Conservation (phyloP, 805 yeast species). For the Metschnikowia peoriensis region DNA sequence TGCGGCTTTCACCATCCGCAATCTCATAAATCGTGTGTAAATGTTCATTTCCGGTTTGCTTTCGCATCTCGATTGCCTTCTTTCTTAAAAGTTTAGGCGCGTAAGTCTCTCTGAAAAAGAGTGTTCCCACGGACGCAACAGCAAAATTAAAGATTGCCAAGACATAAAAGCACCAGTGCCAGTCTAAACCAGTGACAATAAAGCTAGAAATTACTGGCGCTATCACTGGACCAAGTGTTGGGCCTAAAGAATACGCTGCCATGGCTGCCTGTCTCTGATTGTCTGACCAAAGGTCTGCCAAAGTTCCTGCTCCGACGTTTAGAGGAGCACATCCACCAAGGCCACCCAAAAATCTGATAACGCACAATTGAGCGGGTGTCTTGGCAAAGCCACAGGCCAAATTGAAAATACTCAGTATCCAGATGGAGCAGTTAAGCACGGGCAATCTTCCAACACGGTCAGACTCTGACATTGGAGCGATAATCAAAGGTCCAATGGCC, state of each 20-base stretch:
- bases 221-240: slow-evolving; percentile 67
- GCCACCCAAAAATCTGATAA: slow-evolving; percentile 63
- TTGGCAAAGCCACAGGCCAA: slow-evolving; percentile 62
- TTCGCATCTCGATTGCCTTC: slow-evolving; percentile 48
- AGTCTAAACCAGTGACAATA: slow-evolving; percentile 47
- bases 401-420: slow-evolving; percentile 49
- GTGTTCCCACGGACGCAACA: slow-evolving; percentile 44
- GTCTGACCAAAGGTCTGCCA: slow-evolving; percentile 60
- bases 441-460: slow-evolving; percentile 53
- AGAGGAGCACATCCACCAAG: slow-evolving; percentile 66
- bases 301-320: slow-evolving; percentile 66
- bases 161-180: slow-evolving; percentile 71
- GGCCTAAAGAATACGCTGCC: slow-evolving; percentile 58
- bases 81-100: slow-evolving; percentile 49
- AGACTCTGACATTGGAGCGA: slow-evolving; percentile 68
- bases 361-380: slow-evolving; percentile 56
- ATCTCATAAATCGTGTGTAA: slow-evolving; percentile 62
- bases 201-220: slow-evolving; percentile 63
- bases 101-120: slow-evolving; percentile 57
- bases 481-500: slow-evolving; percentile 63
- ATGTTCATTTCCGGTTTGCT: slow-evolving; percentile 52
- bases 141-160: slow-evolving; percentile 57
- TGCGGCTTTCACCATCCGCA: slow-evolving; percentile 47
- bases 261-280: slow-evolving; percentile 53
- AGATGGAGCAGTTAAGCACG: slow-evolving; percentile 52